Base-by-base conservation (phyloP, 768 basidiomycete genomes). In the Psilocybe subaeruginosa region DNA sequence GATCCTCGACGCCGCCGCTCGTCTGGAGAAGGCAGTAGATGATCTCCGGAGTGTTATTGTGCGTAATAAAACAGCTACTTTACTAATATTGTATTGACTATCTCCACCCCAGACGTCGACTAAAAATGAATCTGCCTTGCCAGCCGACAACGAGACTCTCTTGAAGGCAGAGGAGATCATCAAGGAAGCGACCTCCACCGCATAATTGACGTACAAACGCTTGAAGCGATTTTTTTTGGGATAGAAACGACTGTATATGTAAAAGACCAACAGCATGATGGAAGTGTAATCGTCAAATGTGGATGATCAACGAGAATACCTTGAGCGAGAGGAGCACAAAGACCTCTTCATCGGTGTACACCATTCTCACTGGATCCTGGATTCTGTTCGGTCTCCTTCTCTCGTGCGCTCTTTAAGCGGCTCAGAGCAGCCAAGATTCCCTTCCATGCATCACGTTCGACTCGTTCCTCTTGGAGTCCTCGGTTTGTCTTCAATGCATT, bases 391-490 rank as follows among this genome's bases (percentile, higher is more conserved):
- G 59, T 59, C 17, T 63, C 70, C 53, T 66, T 61, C 19, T 72
- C 74, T 58, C 71, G 71, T 54, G 69, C 78, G 35, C 78, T 81
- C 73, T 86, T 89, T 68, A 92, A 78, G 54, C 85, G 82, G 56
- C 75, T 79, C 43, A 93, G 82, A 63, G 90, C 88, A 63, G 85
- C 80, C 14, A 92, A 78, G 58, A 93, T 86, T 17, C 87, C 86
- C 56, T 83, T 81, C 92, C 92, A 93, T 60, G 92, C 90, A 71
- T 91, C 88, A 3, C 88, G 78, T 63, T 91, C 90, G 8, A 89
- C 77, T 52, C 91, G 80, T 70, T 89, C 89, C 74, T 93, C 91
- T 68, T 92, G 92, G 47, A 93, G 73, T 17, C 91, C 91, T 46
- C 85, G 83, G 66, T 77, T 85, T 68, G 74, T 77, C 60, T 66